Evolutionary conservation across 768 basidiomycete species (phyloP), one percentile per base, ranked within the genome.

Genomic region (Auricularia auricula-judae): DNA sequence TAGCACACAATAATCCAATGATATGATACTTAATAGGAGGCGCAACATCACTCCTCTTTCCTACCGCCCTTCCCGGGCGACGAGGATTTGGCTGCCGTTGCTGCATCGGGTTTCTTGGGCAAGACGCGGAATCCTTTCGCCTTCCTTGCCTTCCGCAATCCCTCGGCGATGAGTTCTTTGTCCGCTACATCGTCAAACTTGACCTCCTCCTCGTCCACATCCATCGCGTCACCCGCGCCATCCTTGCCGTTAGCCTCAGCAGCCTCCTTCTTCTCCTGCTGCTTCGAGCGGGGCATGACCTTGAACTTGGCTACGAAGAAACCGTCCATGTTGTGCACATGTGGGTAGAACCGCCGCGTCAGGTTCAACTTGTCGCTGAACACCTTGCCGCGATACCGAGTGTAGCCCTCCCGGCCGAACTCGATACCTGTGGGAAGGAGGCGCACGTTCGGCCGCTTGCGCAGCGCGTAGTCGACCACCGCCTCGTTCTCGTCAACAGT

Each of bases 301-400:
- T 91, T 95, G 82, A 99, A 92, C 76, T 98, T 98, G 65, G 96
- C 96, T 64, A 98, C 95, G 74, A 83, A 99, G 82, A 99, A 99
- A 4, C 97, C 97, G 74, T 99, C 97, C 95, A 98, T 97, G 76
- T 99, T 99, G 77, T 98, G 95, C 70, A 97, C 94, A 75, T 98
- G 95, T 16, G 95, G 91, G 73, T 94, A 96, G 75, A 93, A 96
- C 66, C 97, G 80, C 69, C 93, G 79, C 21, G 97, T 97, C 68
- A 96, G 75, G 67, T 78, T 81, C 70, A 99, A 73, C 67, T 83
- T 89, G 39, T 88, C 80, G 73, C 86, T 81, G 77, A 98, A 98
- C 36, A 76, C 82, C 81, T 95, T 98, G 23, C 96, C 97, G 62
- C 93, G 86, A 79, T 87, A 98, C 66, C 82, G 84, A 36, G 87